These are phyloP conservation scores for Panicum virgatum DNA, from an alignment of 202 grass and related monocot genomes.

Conservation along the genomic window DNA sequence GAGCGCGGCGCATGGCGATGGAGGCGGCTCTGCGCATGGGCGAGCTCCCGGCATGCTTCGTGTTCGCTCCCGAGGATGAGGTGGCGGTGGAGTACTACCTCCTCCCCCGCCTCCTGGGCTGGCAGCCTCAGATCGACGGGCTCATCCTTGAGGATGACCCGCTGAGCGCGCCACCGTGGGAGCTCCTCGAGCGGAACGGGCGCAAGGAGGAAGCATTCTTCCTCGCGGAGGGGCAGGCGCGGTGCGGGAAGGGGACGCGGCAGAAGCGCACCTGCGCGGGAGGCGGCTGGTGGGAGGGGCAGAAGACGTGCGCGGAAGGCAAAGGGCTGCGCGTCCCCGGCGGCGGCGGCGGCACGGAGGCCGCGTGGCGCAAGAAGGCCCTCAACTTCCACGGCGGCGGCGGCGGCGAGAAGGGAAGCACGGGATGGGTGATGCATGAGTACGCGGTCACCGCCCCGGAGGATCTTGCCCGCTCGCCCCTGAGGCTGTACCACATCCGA, in stretches of 20 bases:
- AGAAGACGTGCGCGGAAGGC: not conserved
- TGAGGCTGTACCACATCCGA: not conserved
- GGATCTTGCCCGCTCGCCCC: not conserved
- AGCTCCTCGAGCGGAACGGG: not conserved
- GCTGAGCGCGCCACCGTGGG: not conserved
- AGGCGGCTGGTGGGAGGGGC: not conserved
- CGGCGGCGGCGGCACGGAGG: not conserved
- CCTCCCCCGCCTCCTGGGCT: not conserved
- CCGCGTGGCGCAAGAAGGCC: not conserved
- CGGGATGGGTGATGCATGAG: conserved; percentile 20
- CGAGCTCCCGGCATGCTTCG: not conserved
- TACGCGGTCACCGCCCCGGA: not conserved
- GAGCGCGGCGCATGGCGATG: too few relatives aligned
- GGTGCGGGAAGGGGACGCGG: not conserved
- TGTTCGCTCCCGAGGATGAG: not conserved
- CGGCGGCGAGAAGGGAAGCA: not conserved
- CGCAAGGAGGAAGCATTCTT: conserved; percentile 1
- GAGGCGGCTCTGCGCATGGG: too few relatives aligned
- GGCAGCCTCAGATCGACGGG: not conserved
- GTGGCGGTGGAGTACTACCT: conserved; percentile 4
- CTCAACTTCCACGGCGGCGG: not conserved
- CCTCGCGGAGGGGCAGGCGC: not conserved
- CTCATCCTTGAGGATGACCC: conserved; percentile 13
- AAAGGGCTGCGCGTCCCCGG: not conserved
- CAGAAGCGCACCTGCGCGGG: not conserved